Conservation (phyloP, 495 filamentous ascomycete genomes). For the Rhypophila decipiens region DNA sequence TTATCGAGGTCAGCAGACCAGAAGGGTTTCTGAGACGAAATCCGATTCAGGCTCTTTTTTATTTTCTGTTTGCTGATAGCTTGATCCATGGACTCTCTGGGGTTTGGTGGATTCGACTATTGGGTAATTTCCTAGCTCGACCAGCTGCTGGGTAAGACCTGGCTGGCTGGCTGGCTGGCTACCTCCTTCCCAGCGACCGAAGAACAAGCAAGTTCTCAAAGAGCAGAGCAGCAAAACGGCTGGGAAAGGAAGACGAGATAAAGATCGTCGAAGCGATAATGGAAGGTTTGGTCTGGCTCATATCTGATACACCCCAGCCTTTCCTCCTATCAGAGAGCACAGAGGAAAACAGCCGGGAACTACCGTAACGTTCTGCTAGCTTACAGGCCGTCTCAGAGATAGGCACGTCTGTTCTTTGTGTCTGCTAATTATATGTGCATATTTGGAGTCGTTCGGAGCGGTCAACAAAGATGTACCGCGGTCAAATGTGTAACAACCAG, state of each 20-base stretch:
- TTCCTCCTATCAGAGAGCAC: too few relatives aligned
- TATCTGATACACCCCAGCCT: too few relatives aligned
- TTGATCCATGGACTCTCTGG: too few relatives aligned
- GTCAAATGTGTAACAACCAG: neutral
- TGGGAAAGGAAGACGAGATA: too few relatives aligned
- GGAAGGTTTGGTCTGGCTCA: too few relatives aligned
- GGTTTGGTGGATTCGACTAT: neutral
- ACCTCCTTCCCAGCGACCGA: neutral
- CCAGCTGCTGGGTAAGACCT: neutral
- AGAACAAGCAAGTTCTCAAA: too few relatives aligned
- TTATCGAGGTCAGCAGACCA: neutral
- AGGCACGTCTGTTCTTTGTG: too few relatives aligned
- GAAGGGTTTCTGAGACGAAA: neutral
- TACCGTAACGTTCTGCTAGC: too few relatives aligned
- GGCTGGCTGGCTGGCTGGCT: neutral
- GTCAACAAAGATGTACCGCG: neutral
- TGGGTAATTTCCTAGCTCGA: neutral
- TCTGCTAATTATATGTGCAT: neutral
- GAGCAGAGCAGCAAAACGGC: too few relatives aligned
- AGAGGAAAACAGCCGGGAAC: too few relatives aligned
- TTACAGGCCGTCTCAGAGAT: too few relatives aligned
- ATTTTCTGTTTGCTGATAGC: neutral
- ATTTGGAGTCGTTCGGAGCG: neutral
- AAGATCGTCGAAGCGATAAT: too few relatives aligned
- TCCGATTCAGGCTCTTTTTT: neutral